phyloP scores from a whole-genome alignment of 495 filamentous ascomycete species.

The Penicillium antarcticum region DNA sequence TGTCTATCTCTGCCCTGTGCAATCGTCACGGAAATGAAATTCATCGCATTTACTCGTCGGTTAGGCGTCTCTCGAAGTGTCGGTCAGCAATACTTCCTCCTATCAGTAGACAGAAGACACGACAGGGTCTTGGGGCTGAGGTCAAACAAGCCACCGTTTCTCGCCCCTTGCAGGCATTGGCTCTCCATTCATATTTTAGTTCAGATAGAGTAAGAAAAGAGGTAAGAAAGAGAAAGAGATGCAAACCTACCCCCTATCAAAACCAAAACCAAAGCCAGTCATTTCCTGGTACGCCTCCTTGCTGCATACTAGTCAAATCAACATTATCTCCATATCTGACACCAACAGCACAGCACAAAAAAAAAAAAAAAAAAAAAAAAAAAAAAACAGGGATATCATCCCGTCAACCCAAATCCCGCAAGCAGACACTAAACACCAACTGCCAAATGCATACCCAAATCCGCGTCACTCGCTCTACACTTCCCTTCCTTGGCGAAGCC shows the following conservation, averaged over 20 bases:
- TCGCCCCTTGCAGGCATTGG: constrained; percentile 5
- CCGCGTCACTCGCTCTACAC: background rate
- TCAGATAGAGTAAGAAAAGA: too few species aligned
- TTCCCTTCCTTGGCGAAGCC: too few species aligned
- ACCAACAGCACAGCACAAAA: too few species aligned
- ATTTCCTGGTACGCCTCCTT: background rate
- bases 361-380: background rate
- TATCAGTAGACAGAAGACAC: background rate
- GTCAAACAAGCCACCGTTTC: background rate
- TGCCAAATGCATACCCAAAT: too few species aligned
- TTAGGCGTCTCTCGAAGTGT: background rate
- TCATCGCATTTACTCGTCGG: background rate
- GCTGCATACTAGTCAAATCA: background rate
- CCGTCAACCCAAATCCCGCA: too few species aligned
- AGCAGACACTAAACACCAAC: too few species aligned
- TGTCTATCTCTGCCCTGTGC: too few species aligned
- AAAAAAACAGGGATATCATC: background rate
- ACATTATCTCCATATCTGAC: too few species aligned
- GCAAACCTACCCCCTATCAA: background rate
- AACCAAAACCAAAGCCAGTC: background rate
- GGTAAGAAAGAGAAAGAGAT: too few species aligned
- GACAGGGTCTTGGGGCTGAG: background rate
- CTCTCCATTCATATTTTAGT: background rate
- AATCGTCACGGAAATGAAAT: background rate
- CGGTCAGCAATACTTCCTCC: constrained; percentile 4